Evolutionary conservation across 257 asterid species (phyloP).

Genomic region (Nicotiana otophora): DNA sequence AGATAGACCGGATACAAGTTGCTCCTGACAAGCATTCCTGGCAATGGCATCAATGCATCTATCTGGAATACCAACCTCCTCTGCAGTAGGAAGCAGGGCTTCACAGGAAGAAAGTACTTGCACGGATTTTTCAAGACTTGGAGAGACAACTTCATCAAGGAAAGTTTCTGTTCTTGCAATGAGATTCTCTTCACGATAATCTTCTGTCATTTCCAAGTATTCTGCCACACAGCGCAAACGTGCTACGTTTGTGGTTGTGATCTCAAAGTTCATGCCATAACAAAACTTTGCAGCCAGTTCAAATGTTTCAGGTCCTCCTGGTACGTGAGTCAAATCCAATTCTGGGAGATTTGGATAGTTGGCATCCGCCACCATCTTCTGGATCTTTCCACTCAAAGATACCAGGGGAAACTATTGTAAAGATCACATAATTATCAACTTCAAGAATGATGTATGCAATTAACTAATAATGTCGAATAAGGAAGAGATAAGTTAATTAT

Average conservation of each 20-base stretch:
- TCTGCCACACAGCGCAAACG: constrained; percentile 55
- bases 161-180: constrained; percentile 47
- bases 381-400: constrained; percentile 62
- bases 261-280: constrained; percentile 63
- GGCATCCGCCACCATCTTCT: constrained; percentile 49
- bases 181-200: constrained; percentile 51
- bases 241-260: constrained; percentile 56
- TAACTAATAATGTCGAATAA: background rate
- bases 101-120: constrained; percentile 51
- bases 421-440: constrained; percentile 1
- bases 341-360: constrained; percentile 35
- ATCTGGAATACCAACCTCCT: constrained; percentile 41
- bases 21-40: constrained; percentile 48
- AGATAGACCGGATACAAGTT: constrained; percentile 50
- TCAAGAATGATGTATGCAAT: background rate
- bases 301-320: constrained; percentile 63
- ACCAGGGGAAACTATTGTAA: constrained; percentile 57
- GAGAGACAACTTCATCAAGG: constrained; percentile 39
- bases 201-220: constrained; percentile 56
- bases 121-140: constrained; percentile 49
- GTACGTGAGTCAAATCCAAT: constrained; percentile 44
- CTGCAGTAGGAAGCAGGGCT: constrained; percentile 37
- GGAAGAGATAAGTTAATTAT: background rate
- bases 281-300: constrained; percentile 70
- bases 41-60: constrained; percentile 41